Evolutionary conservation across 2,329 filamentous ascomycete genomes (phyloP).

Genomic region (Diaporthe helianthi): DNA sequence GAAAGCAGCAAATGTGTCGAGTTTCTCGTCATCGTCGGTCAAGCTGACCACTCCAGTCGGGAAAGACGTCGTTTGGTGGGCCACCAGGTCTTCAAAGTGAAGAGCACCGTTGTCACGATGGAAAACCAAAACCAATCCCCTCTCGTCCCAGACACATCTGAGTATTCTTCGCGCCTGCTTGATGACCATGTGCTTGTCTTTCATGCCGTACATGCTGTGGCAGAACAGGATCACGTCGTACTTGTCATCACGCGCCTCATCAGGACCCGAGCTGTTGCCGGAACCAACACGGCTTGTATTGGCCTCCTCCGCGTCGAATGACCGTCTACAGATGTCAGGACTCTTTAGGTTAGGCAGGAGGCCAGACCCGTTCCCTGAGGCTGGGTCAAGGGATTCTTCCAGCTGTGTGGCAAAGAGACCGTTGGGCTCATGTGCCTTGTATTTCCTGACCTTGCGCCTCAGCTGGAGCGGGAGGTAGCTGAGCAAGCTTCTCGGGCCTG

Average conservation of each 20-base stretch:
- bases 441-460: slow-evolving; percentile 54
- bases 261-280: slow-evolving; percentile 29
- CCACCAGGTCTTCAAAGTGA: slow-evolving; percentile 56
- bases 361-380: slow-evolving; percentile 39
- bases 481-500: slow-evolving; percentile 63
- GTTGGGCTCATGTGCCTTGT: slow-evolving; percentile 63
- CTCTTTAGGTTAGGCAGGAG: slow-evolving; percentile 51
- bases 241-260: slow-evolving; percentile 41
- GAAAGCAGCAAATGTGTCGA: slow-evolving; percentile 62
- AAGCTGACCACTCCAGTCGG: slow-evolving; percentile 54
- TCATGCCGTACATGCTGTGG: slow-evolving; percentile 70
- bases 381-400: slow-evolving; percentile 49
- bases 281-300: slow-evolving; percentile 35
- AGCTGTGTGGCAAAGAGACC: slow-evolving; percentile 51
- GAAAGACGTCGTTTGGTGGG: slow-evolving; percentile 54
- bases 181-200: slow-evolving; percentile 54
- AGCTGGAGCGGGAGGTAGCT: slow-evolving; percentile 52
- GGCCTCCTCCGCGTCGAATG: slow-evolving; percentile 47
- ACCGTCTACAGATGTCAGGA: slow-evolving; percentile 47
- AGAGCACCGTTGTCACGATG: slow-evolving; percentile 54
- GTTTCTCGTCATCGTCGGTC: slow-evolving; percentile 49
- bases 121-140: slow-evolving; percentile 60
- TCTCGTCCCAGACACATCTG: slow-evolving; percentile 40
- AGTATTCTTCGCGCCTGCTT: slow-evolving; percentile 57
- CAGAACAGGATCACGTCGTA: slow-evolving; percentile 67